Percentiles rank a stretch among this genome's conserved stretches.
These are phyloP conservation scores for Anisodus tanguticus DNA, from an alignment of 257 asterid species.

Conservation along the genomic window DNA sequence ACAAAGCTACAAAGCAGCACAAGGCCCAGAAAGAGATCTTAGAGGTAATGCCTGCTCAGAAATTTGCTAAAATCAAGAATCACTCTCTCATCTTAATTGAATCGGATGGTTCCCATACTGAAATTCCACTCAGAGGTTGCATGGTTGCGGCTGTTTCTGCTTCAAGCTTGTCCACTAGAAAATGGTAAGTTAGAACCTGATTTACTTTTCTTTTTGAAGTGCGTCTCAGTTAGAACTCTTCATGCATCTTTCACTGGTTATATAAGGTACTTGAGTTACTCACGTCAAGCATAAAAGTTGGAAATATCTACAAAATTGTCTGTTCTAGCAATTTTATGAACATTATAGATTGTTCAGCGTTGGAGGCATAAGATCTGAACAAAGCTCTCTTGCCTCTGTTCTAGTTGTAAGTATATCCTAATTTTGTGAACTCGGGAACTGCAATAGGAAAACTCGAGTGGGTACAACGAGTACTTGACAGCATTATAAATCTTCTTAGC, in stretches of 20 bases:
- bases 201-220: constrained; percentile 29
- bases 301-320: not conserved
- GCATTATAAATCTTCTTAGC: not conserved
- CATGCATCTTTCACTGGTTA: not conserved
- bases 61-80: constrained; percentile 63
- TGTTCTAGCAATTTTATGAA: constrained; percentile 10
- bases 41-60: constrained; percentile 76
- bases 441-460: not conserved
- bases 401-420: not conserved
- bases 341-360: not conserved
- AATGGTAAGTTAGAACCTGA: constrained; percentile 63
- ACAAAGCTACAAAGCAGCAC: constrained; percentile 56
- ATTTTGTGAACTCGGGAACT: not conserved
- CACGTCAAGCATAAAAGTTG: not conserved
- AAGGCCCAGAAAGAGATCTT: constrained; percentile 66
- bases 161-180: constrained; percentile 66
- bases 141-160: constrained; percentile 79
- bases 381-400: not conserved
- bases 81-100: constrained; percentile 64
- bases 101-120: constrained; percentile 63
- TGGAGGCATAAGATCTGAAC: not conserved
- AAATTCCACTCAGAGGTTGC: constrained; percentile 78
- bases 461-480: not conserved
- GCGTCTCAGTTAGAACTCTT: not conserved
- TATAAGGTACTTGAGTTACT: not conserved